Conservation (phyloP, 192 early-diverging fungal species). For the Backusella westeae region DNA sequence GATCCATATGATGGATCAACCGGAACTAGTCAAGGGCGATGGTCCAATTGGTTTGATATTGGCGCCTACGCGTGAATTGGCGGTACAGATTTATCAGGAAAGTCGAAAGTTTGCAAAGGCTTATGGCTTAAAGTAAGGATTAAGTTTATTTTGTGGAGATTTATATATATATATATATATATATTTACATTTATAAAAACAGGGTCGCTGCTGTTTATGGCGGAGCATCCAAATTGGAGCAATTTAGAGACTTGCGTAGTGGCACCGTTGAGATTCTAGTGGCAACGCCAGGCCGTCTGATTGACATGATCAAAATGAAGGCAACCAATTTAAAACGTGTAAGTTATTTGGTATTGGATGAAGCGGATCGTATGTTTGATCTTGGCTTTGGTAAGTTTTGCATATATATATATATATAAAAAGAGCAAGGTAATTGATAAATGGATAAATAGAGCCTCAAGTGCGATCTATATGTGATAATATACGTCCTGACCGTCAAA, state of each 20-base stretch:
- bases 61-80: slow-evolving; percentile 79
- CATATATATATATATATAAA: slow-evolving; percentile 6
- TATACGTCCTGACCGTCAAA: slow-evolving; percentile 80
- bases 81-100: slow-evolving; percentile 76
- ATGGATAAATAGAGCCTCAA: slow-evolving; percentile 55
- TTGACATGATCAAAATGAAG: slow-evolving; percentile 88
- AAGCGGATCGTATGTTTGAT: slow-evolving; percentile 97
- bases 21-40: slow-evolving; percentile 67
- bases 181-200: neutral
- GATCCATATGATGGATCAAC: slow-evolving; percentile 85
- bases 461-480: slow-evolving; percentile 78
- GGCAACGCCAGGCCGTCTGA: slow-evolving; percentile 81
- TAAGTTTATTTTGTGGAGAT: no score
- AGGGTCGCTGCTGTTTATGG: slow-evolving; percentile 73
- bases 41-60: slow-evolving; percentile 80
- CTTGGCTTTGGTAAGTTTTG: slow-evolving; percentile 77
- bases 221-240: slow-evolving; percentile 79
- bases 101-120: slow-evolving; percentile 79
- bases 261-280: slow-evolving; percentile 74
- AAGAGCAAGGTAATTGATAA: neutral
- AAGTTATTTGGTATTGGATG: slow-evolving; percentile 88
- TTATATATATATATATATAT: neutral
- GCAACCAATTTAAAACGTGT: slow-evolving; percentile 80
- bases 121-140: slow-evolving; percentile 55
- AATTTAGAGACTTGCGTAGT: slow-evolving; percentile 75